These are phyloP conservation scores for Funneliformis mosseae DNA, from an alignment of 192 early-diverging fungal genomes.

Conservation along the genomic window DNA sequence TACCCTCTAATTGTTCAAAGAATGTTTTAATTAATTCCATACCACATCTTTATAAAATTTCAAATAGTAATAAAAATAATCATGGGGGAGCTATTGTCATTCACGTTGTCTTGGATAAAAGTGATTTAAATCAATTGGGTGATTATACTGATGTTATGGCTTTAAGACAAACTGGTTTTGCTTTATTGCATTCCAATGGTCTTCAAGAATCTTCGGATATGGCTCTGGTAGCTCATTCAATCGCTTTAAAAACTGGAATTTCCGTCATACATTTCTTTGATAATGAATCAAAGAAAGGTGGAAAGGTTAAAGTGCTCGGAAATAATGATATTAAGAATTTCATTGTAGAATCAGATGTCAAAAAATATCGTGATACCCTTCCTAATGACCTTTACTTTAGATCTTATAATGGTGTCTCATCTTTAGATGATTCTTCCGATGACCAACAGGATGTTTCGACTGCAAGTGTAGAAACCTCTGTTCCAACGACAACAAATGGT, in stretches of 20 bases:
- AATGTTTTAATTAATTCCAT: slow-evolving; percentile 51
- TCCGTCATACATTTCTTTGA: slow-evolving; percentile 72
- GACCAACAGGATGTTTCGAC: background rate
- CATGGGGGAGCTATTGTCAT: slow-evolving; percentile 54
- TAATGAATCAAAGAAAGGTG: background rate
- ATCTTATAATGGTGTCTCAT: background rate
- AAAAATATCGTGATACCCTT: slow-evolving; percentile 34
- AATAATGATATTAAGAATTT: slow-evolving; percentile 32
- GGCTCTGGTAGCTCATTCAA: slow-evolving; percentile 77
- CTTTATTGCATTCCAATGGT: slow-evolving; percentile 71
- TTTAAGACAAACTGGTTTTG: slow-evolving; percentile 78
- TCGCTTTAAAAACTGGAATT: slow-evolving; percentile 57
- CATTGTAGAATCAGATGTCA: slow-evolving; percentile 49
- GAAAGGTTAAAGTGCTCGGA: background rate
- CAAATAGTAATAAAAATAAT: slow-evolving; percentile 31
- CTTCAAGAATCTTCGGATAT: slow-evolving; percentile 84
- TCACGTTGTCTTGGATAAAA: slow-evolving; percentile 52
- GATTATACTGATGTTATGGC: slow-evolving; percentile 66
- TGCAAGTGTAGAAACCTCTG: background rate
- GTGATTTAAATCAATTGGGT: slow-evolving; percentile 35
- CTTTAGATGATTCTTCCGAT: background rate
- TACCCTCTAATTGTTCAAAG: slow-evolving; percentile 26
- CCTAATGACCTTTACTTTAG: slow-evolving; percentile 13
- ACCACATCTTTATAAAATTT: slow-evolving; percentile 58
- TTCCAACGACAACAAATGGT: background rate